A percentile compares a stretch with the other conserved stretches of the same genome.
phyloP scores from a whole-genome alignment of 331 rosid species.

The Pyracantha coccinea region DNA sequence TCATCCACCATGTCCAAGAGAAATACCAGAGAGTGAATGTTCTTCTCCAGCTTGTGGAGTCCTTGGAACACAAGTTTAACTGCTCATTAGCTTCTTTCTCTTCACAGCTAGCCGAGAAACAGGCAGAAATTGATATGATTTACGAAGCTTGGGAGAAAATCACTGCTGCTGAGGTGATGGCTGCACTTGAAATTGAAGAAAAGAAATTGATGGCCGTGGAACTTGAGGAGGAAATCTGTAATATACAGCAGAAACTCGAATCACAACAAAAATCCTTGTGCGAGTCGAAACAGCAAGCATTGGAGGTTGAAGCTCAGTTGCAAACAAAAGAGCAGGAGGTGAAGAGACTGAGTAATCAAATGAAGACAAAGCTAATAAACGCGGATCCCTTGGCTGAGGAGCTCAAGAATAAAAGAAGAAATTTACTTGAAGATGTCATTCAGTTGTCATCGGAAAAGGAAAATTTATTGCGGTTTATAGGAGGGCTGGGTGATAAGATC shows the following conservation, averaged over 20 bases:
- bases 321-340: constrained; percentile 35
- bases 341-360: constrained; percentile 34
- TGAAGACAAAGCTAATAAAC: constrained; percentile 41
- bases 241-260: constrained; percentile 45
- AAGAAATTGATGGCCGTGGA: constrained; percentile 52
- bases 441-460: constrained; percentile 54
- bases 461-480: constrained; percentile 35
- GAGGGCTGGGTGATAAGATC: constrained; percentile 36
- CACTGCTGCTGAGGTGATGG: constrained; percentile 49
- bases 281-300: constrained; percentile 38
- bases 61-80: constrained; percentile 42
- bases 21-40: constrained; percentile 30
- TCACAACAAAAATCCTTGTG: constrained; percentile 37
- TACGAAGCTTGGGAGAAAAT: constrained; percentile 54
- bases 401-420: constrained; percentile 48
- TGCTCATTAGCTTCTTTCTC: constrained; percentile 36
- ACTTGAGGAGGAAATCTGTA: constrained; percentile 50
- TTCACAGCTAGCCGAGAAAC: constrained; percentile 53
- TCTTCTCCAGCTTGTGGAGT: constrained; percentile 30
- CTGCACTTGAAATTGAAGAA: constrained; percentile 57
- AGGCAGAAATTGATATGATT: constrained; percentile 43
- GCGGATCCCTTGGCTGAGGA: constrained; percentile 45
- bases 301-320: constrained; percentile 47
- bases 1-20: constrained; percentile 20
- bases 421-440: constrained; percentile 45